Evolutionary conservation across 257 asterid species (phyloP).

Genomic region (Scutellaria galericulata): DNA sequence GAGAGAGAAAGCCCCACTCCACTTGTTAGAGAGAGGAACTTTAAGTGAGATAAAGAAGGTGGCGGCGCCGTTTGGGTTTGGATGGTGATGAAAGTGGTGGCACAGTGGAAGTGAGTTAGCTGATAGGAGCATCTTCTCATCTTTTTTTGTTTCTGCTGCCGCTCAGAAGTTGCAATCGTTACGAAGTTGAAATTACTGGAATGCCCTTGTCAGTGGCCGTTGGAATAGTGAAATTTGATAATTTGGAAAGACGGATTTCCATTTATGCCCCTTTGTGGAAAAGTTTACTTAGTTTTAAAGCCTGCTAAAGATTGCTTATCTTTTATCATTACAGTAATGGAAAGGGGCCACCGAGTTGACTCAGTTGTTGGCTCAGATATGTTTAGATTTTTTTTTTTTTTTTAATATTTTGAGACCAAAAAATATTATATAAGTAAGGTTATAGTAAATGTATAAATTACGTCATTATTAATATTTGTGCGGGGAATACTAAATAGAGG

Average conservation of each 20-base stretch:
- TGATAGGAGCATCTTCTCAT: slow-evolving; percentile 38
- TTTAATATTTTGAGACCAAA: too few relatives aligned
- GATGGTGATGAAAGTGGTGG: slow-evolving; percentile 25
- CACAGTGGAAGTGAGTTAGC: slow-evolving; percentile 41
- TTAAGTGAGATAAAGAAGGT: slow-evolving; percentile 20
- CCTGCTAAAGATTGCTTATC: slow-evolving; percentile 11
- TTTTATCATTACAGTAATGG: slow-evolving; percentile 1
- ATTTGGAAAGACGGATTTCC: slow-evolving; percentile 6
- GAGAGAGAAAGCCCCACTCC: slow-evolving; percentile 11
- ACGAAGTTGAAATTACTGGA: slow-evolving; percentile 32
- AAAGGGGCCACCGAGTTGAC: slow-evolving; percentile 32
- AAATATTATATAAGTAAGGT: too few relatives aligned
- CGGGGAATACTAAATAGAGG: too few relatives aligned
- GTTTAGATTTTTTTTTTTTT: too few relatives aligned
- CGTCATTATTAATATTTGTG: too few relatives aligned
- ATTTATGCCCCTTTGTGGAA: slow-evolving; percentile 27
- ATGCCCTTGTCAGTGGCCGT: slow-evolving; percentile 56
- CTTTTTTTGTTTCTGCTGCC: slow-evolving; percentile 34
- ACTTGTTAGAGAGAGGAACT: slow-evolving; percentile 3
- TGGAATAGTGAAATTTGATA: slow-evolving; percentile 37
- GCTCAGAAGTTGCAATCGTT: slow-evolving; percentile 48
- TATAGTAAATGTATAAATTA: too few relatives aligned
- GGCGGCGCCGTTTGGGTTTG: slow-evolving; percentile 26
- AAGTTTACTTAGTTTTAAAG: slow-evolving; percentile 41
- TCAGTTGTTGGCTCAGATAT: slow-evolving; percentile 18